These are phyloP conservation scores for Sechiopsis laciniata DNA, from an alignment of 306 rosid genomes.

Conservation along the genomic window DNA sequence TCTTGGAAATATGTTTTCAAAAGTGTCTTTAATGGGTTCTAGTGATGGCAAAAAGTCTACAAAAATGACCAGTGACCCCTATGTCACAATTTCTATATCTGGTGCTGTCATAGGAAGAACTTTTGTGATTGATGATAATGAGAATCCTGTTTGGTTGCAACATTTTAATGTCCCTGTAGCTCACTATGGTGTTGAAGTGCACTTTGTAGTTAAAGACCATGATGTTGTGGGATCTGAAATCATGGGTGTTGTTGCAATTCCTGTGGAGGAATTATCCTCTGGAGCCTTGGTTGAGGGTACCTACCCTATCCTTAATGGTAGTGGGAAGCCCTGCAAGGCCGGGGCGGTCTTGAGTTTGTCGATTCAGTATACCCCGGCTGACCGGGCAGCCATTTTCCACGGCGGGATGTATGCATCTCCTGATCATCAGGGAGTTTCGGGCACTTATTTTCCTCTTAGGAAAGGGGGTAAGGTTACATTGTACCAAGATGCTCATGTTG, in stretches of 20 bases:
- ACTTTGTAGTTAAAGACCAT: constrained; percentile 62
- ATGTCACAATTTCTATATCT: constrained; percentile 58
- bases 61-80: constrained; percentile 63
- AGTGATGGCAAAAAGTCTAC: constrained; percentile 32
- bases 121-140: constrained; percentile 57
- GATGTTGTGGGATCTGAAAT: constrained; percentile 68
- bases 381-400: constrained; percentile 34
- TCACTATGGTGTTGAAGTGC: constrained; percentile 70
- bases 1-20: constrained; percentile 42
- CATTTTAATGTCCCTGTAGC: constrained; percentile 70
- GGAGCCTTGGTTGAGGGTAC: constrained; percentile 53
- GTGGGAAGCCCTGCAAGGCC: constrained; percentile 57
- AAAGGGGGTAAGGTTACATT: constrained; percentile 67
- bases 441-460: constrained; percentile 69
- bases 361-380: constrained; percentile 54
- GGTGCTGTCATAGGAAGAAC: constrained; percentile 74
- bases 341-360: constrained; percentile 58
- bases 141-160: constrained; percentile 77
- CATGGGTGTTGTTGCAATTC: constrained; percentile 69
- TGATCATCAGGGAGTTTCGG: constrained; percentile 55
- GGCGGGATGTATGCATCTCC: constrained; percentile 42
- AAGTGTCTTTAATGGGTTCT: constrained; percentile 31
- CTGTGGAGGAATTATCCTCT: constrained; percentile 40
- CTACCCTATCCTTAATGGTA: constrained; percentile 45
- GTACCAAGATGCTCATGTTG: constrained; percentile 84